A percentile compares a stretch with the other conserved stretches of the same genome.
phyloP scores from a whole-genome alignment of 441 rosid species.

The Metrosideros polymorpha region DNA sequence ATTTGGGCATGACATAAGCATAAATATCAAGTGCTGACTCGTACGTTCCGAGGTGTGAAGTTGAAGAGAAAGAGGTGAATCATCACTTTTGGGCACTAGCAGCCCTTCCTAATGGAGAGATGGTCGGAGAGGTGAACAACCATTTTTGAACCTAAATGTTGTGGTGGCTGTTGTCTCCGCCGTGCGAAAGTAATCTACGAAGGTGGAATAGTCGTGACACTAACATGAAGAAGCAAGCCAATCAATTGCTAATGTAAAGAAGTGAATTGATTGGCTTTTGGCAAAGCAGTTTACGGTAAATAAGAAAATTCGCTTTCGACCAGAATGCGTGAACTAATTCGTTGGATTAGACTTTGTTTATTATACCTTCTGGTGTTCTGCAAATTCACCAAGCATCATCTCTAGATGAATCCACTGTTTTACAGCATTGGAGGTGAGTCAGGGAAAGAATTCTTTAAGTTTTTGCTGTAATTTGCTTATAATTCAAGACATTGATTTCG shows the following conservation, averaged over 20 bases:
- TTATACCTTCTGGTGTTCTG: background rate
- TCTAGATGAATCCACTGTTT: background rate
- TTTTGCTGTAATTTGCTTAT: background rate
- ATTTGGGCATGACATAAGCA: background rate
- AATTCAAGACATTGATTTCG: background rate
- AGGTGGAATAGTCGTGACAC: background rate
- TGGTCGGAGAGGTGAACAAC: too few species aligned
- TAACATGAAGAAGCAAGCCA: background rate
- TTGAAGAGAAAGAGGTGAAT: too few species aligned
- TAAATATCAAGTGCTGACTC: background rate
- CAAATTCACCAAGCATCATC: background rate
- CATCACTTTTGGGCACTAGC: too few species aligned
- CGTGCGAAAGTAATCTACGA: background rate
- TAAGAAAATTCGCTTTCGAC: accelerated
- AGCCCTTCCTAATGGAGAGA: too few species aligned
- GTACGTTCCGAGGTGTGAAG: too few species aligned
- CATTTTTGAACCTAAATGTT: background rate
- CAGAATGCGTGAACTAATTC: background rate
- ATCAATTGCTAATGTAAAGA: background rate
- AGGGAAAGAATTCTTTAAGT: background rate
- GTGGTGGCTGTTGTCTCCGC: background rate
- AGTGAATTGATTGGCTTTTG: background rate
- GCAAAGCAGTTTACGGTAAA: background rate
- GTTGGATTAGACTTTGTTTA: background rate
- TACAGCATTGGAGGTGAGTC: background rate